Evolutionary conservation across 1,284 basidiomycete species (phyloP).

Genomic region (Rhodotorula glutinis): DNA sequence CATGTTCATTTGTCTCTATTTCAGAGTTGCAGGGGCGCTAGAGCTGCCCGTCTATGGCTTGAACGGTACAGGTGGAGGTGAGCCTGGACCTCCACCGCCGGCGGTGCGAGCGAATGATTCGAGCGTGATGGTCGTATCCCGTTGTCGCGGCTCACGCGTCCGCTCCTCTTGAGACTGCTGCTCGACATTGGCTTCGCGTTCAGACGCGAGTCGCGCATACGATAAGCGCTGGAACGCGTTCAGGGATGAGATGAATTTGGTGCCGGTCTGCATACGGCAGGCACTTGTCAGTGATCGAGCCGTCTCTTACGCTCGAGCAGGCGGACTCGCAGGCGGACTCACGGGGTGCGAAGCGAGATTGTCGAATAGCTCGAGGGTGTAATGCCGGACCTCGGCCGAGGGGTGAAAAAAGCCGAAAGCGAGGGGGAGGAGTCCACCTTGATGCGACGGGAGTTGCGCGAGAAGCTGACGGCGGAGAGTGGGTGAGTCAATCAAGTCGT

Average conservation of each 20-base stretch:
- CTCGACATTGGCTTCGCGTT: conserved; percentile 17
- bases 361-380: conserved; percentile 77
- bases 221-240: conserved; percentile 91
- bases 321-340: conserved; percentile 47
- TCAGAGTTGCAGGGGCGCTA: too few relatives aligned
- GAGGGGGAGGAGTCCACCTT: conserved; percentile 77
- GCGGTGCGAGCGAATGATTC: neutral
- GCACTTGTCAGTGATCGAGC: conserved; percentile 7
- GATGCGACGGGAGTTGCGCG: conserved; percentile 69
- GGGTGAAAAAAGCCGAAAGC: conserved; percentile 89
- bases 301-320: neutral
- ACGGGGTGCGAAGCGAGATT: conserved; percentile 72
- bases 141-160: neutral
- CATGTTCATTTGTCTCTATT: too few relatives aligned
- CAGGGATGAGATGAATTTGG: conserved; percentile 73
- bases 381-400: conserved; percentile 66
- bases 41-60: neutral
- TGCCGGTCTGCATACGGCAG: conserved; percentile 63
- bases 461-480: conserved; percentile 61
- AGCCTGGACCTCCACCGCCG: neutral
- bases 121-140: conserved; percentile 3
- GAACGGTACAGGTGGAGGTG: neutral
- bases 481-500: too few relatives aligned
- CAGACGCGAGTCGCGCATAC: conserved; percentile 45
- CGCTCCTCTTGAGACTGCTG: neutral